Percentiles rank a stretch among this genome's conserved stretches.
phyloP scores from a whole-genome alignment of 2,329 filamentous ascomycete genomes.

The Ceratocystis destructans region DNA sequence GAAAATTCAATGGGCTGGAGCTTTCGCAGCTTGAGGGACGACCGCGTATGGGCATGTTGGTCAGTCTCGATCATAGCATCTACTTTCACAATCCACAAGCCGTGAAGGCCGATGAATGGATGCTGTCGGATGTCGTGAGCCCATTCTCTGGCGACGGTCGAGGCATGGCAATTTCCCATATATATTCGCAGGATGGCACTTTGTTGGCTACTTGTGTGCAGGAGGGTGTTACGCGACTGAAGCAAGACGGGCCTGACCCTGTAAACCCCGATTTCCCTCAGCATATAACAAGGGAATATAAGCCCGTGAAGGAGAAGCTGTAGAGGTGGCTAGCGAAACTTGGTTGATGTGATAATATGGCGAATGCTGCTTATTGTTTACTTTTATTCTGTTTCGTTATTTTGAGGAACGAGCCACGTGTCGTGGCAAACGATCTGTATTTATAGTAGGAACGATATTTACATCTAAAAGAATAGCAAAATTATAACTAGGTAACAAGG shows the following conservation, averaged over 20 bases:
- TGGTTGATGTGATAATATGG: not conserved
- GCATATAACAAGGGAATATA: conserved; percentile 20
- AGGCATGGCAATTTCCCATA: conserved; percentile 61
- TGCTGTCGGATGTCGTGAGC: conserved; percentile 66
- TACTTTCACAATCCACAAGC: conserved; percentile 50
- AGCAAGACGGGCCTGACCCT: conserved; percentile 15
- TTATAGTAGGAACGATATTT: not conserved
- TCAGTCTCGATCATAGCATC: conserved; percentile 62
- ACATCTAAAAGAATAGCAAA: not conserved
- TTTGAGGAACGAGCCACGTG: too few relatives aligned
- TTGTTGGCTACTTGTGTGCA: conserved; percentile 68
- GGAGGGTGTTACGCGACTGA: conserved; percentile 36
- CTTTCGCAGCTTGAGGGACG: conserved; percentile 37
- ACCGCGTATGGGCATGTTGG: conserved; percentile 67
- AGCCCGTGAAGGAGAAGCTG: conserved; percentile 11
- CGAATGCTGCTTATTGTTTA: not conserved
- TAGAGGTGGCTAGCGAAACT: not conserved
- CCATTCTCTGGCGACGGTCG: conserved; percentile 69
- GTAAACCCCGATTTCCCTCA: conserved; percentile 19
- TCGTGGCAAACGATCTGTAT: too few relatives aligned
- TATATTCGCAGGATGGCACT: conserved; percentile 56
- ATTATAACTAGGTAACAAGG: not conserved
- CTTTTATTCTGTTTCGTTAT: too few relatives aligned
- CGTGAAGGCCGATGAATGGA: conserved; percentile 57
- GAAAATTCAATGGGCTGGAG: conserved; percentile 26